Evolutionary conservation across 345 rosid species (phyloP).

Genomic region (Mangifera indica): DNA sequence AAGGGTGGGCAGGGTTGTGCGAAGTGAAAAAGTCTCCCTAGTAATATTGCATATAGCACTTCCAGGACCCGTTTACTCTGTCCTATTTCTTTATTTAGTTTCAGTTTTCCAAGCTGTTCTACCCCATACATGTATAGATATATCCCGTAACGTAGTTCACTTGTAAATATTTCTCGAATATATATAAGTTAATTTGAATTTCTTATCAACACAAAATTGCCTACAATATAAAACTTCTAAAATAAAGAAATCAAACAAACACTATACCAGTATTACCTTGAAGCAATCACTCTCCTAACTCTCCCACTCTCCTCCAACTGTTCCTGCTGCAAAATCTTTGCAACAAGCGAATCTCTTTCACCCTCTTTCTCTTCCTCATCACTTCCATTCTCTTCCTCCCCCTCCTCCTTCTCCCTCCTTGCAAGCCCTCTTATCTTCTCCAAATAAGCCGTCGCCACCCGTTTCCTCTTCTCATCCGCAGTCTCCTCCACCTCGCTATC

Average conservation of each 20-base stretch:
- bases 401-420: slow-evolving; percentile 40
- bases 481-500: slow-evolving; percentile 54
- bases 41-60: no score
- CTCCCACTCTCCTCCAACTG: slow-evolving; percentile 93
- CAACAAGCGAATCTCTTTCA: slow-evolving; percentile 56
- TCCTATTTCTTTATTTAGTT: no score
- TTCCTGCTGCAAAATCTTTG: slow-evolving; percentile 65
- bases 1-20: no score
- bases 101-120: no score
- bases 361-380: slow-evolving; percentile 52
- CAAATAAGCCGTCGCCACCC: slow-evolving; percentile 54
- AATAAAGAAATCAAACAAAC: not conserved
- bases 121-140: no score
- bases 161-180: no score
- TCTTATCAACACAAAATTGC: not conserved
- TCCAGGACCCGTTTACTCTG: no score
- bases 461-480: slow-evolving; percentile 67
- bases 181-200: no score
- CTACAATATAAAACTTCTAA: not conserved
- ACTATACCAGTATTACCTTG: slow-evolving; percentile 42
- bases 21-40: no score
- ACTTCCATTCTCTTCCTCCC: slow-evolving; percentile 36
- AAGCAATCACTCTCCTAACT: slow-evolving; percentile 64
- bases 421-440: slow-evolving; percentile 44
- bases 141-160: no score